Conservation (phyloP, 306 rosid genomes). For the peach (Prunus persica) region DNA sequence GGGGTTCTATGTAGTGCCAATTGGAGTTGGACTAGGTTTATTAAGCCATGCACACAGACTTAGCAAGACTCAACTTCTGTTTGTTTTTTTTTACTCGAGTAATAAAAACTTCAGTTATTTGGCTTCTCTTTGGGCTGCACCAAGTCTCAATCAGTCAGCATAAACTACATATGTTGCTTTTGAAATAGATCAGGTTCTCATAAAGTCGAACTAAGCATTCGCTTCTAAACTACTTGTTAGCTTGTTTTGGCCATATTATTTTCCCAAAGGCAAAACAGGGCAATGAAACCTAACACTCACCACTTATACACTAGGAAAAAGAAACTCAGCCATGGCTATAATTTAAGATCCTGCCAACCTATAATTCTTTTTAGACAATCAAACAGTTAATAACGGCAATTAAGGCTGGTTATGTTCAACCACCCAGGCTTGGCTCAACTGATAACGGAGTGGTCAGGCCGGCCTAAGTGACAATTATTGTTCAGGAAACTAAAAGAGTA, state of each 20-base stretch:
- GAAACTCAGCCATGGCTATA: neutral
- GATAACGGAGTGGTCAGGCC: neutral
- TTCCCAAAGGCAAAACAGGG: neutral
- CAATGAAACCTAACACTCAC: neutral
- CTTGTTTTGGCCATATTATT: neutral
- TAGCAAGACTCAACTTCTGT: neutral
- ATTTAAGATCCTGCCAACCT: neutral
- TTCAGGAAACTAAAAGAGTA: neutral
- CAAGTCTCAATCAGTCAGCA: neutral
- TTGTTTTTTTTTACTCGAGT: neutral
- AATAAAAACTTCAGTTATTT: neutral
- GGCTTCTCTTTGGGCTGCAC: neutral
- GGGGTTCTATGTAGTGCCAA: neutral
- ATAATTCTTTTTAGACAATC: neutral
- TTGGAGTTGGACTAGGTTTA: constrained; percentile 5
- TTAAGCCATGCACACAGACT: neutral
- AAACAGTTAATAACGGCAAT: neutral
- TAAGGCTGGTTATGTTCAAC: neutral
- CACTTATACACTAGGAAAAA: neutral
- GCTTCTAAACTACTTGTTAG: neutral
- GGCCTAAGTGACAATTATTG: neutral
- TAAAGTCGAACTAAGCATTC: neutral
- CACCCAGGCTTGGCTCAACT: neutral
- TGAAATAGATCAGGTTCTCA: neutral
- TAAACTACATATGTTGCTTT: neutral